phyloP scores from a whole-genome alignment of 495 filamentous ascomycete genomes.

The Hypoxylon crocopeplum region DNA sequence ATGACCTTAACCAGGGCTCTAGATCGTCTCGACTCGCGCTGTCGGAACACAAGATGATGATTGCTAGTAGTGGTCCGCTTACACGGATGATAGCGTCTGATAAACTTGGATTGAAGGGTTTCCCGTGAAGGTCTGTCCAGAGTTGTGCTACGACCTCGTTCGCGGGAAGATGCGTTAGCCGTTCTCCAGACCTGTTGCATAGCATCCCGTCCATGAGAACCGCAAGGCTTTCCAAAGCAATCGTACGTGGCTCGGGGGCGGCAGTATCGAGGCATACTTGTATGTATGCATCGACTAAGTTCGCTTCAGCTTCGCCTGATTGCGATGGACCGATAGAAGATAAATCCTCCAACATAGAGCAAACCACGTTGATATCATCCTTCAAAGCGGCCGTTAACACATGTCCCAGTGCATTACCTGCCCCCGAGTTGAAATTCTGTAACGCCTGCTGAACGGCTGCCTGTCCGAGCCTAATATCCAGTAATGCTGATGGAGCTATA shows the following conservation, averaged over 20 bases:
- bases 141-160: conserved; percentile 31
- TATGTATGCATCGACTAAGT: conserved; percentile 24
- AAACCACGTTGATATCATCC: conserved; percentile 36
- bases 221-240: conserved; percentile 46
- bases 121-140: conserved; percentile 42
- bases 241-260: conserved; percentile 46
- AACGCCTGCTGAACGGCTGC: conserved; percentile 21
- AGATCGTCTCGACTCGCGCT: conserved; percentile 11
- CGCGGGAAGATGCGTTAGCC: conserved; percentile 26
- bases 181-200: neutral
- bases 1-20: conserved; percentile 41
- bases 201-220: conserved; percentile 41
- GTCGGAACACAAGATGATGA: conserved; percentile 18
- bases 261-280: conserved; percentile 28
- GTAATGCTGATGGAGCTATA: conserved; percentile 18
- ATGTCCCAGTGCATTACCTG: conserved; percentile 1
- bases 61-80: conserved; percentile 53
- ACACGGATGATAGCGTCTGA: conserved; percentile 51
- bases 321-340: conserved; percentile 2
- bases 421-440: neutral
- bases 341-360: conserved; percentile 36
- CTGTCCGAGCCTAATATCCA: conserved; percentile 32
- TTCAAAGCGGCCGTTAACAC: conserved; percentile 17
- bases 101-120: conserved; percentile 50
- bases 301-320: conserved; percentile 5